phyloP scores from a whole-genome alignment of 1,139 yeast genomes.

The Hemisphaericaspora lyxosophila region DNA sequence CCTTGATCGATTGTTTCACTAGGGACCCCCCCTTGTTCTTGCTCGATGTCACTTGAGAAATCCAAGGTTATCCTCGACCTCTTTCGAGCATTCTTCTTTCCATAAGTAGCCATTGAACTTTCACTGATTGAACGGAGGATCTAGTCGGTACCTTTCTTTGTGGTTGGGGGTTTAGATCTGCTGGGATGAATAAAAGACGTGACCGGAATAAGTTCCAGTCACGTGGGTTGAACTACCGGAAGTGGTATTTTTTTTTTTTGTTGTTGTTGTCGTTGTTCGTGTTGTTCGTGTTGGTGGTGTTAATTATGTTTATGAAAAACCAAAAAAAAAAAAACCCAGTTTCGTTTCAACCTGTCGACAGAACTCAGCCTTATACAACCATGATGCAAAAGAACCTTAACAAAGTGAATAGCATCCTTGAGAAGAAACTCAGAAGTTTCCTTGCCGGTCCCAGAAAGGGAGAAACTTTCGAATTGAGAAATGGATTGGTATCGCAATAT shows the following conservation, averaged over 20 bases:
- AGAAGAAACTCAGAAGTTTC: slow-evolving; percentile 44
- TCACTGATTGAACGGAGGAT: neutral
- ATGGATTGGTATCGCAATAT: slow-evolving; percentile 91
- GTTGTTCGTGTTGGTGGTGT: too few relatives aligned
- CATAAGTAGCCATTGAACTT: slow-evolving; percentile 8
- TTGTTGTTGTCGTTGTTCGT: too few relatives aligned
- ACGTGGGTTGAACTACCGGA: too few relatives aligned
- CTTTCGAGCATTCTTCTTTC: slow-evolving; percentile 7
- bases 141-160: too few relatives aligned
- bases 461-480: slow-evolving; percentile 84
- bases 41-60: slow-evolving; percentile 4
- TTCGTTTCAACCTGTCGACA: too few relatives aligned
- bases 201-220: too few relatives aligned
- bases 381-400: slow-evolving; percentile 10
- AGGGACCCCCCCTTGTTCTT: slow-evolving; percentile 7
- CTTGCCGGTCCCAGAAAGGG: slow-evolving; percentile 54
- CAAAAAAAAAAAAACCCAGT: neutral
- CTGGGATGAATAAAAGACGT: too few relatives aligned
- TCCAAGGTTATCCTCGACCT: slow-evolving; percentile 2
- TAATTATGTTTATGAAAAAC: too few relatives aligned
- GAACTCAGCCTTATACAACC: neutral
- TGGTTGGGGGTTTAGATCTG: too few relatives aligned
- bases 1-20: neutral
- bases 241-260: too few relatives aligned
- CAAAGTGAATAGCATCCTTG: slow-evolving; percentile 36